These are phyloP conservation scores for Aphanomyces invadans DNA, from an alignment of 352 stramenopile genomes.

Conservation along the genomic window DNA sequence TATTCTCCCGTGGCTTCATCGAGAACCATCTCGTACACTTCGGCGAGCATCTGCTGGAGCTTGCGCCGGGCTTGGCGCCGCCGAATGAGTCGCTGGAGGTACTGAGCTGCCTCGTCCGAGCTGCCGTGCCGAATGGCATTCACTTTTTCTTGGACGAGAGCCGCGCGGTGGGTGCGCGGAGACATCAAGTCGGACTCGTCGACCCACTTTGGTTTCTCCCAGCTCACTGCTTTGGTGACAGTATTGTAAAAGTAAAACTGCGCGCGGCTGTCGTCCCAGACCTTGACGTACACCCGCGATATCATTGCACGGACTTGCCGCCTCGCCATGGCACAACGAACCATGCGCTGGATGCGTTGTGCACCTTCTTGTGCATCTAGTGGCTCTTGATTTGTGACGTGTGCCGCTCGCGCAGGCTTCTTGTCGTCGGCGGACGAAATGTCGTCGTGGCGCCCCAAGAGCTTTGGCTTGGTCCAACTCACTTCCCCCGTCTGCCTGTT, in stretches of 20 bases:
- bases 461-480: slow-evolving; percentile 62
- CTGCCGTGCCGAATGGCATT: slow-evolving; percentile 7
- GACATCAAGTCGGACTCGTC: slow-evolving; percentile 53
- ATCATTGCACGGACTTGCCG: slow-evolving; percentile 45
- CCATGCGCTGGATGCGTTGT: slow-evolving; percentile 47
- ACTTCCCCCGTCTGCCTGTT: slow-evolving; percentile 62
- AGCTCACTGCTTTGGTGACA: slow-evolving; percentile 54
- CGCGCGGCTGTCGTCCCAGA: slow-evolving; percentile 43
- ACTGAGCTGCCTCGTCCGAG: slow-evolving; percentile 34
- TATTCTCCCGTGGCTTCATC: slow-evolving; percentile 41
- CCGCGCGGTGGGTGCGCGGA: slow-evolving; percentile 34
- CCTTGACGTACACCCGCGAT: slow-evolving; percentile 73
- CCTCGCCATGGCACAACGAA: slow-evolving; percentile 41
- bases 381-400: slow-evolving; percentile 1
- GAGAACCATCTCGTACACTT: slow-evolving; percentile 65
- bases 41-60: slow-evolving; percentile 38
- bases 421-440: neutral
- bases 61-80: slow-evolving; percentile 37
- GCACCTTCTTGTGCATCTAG: slow-evolving; percentile 27
- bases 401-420: neutral
- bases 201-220: slow-evolving; percentile 57
- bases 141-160: slow-evolving; percentile 16
- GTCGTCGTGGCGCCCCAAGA: slow-evolving; percentile 30
- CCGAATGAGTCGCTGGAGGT: slow-evolving; percentile 52
- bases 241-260: slow-evolving; percentile 81